These are phyloP conservation scores for Aspergillus versicolor DNA, from an alignment of 2,329 filamentous ascomycete species.

Conservation along the genomic window DNA sequence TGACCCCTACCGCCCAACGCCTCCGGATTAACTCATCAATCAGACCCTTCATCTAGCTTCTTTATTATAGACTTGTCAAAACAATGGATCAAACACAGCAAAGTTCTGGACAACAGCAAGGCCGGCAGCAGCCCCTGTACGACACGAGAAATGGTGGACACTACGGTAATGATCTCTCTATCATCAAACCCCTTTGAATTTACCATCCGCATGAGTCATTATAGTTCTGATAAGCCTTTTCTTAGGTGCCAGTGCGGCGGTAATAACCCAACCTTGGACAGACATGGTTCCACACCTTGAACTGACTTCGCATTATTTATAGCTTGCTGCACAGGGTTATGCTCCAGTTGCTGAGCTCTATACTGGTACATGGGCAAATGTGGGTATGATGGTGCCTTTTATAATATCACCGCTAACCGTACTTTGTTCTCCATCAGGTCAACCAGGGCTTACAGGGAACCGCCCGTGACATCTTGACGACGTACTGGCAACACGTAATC, in stretches of 20 bases:
- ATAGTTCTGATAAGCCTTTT: slow-evolving; percentile 7
- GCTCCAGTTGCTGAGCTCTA: slow-evolving; percentile 88
- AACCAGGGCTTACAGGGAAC: slow-evolving; percentile 90
- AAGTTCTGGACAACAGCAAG: slow-evolving; percentile 58
- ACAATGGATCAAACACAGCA: slow-evolving; percentile 58
- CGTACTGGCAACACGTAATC: slow-evolving; percentile 99
- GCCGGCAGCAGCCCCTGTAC: slow-evolving; percentile 65
- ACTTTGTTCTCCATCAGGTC: slow-evolving; percentile 58
- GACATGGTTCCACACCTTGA: neutral
- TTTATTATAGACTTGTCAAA: neutral
- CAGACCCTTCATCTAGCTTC: neutral
- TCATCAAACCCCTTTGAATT: neutral
- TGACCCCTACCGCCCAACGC: neutral
- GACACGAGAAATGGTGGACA: slow-evolving; percentile 73
- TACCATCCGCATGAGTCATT: neutral
- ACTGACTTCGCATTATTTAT: slow-evolving; percentile 23
- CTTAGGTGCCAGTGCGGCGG: slow-evolving; percentile 66
- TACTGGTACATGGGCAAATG: slow-evolving; percentile 93
- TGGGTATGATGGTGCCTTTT: slow-evolving; percentile 45
- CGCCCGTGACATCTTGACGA: slow-evolving; percentile 96
- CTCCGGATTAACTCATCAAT: neutral
- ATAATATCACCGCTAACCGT: neutral
- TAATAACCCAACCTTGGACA: slow-evolving; percentile 44
- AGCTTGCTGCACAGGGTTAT: slow-evolving; percentile 85
- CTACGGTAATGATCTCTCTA: slow-evolving; percentile 59